These are phyloP conservation scores for Kwoniella bestiolae DNA, from an alignment of 768 basidiomycete species.

Conservation along the genomic window DNA sequence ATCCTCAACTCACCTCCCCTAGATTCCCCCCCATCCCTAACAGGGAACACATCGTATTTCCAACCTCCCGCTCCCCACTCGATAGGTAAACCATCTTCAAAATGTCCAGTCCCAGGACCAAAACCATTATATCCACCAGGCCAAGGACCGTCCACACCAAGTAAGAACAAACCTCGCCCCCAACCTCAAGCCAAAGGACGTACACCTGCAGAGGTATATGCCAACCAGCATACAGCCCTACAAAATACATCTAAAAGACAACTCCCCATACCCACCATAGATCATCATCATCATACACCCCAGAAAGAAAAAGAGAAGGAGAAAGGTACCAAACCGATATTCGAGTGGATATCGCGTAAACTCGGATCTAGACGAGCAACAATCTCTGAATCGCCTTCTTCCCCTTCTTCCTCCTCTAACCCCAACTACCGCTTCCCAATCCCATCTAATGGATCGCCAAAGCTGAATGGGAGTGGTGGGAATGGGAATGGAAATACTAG, in stretches of 20 bases:
- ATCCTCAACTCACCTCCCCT: slow-evolving; percentile 1
- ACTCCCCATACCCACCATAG: background rate
- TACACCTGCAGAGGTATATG: slow-evolving; percentile 40
- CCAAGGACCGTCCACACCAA: slow-evolving; percentile 6
- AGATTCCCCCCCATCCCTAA: background rate
- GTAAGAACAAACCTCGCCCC: background rate
- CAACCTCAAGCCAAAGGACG: slow-evolving; percentile 11
- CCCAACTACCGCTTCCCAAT: background rate
- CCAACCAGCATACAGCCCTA: slow-evolving; percentile 27
- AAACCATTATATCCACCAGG: slow-evolving; percentile 15
- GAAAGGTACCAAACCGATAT: slow-evolving; percentile 40
- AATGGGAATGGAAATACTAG: slow-evolving; percentile 1
- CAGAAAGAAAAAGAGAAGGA: slow-evolving; percentile 16
- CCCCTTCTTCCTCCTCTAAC: background rate
- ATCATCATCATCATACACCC: background rate
- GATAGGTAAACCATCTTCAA: no score
- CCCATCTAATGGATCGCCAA: background rate
- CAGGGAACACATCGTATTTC: background rate
- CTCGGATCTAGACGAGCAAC: slow-evolving; percentile 42
- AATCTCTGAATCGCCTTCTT: slow-evolving; percentile 17
- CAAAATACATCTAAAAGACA: slow-evolving; percentile 4
- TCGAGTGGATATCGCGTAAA: slow-evolving; percentile 51
- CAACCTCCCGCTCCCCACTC: background rate
- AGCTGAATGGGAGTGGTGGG: background rate
- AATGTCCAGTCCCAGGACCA: no score